Evolutionary conservation across 2,329 filamentous ascomycete genomes (phyloP).

Genomic region (Ophiostoma montium): DNA sequence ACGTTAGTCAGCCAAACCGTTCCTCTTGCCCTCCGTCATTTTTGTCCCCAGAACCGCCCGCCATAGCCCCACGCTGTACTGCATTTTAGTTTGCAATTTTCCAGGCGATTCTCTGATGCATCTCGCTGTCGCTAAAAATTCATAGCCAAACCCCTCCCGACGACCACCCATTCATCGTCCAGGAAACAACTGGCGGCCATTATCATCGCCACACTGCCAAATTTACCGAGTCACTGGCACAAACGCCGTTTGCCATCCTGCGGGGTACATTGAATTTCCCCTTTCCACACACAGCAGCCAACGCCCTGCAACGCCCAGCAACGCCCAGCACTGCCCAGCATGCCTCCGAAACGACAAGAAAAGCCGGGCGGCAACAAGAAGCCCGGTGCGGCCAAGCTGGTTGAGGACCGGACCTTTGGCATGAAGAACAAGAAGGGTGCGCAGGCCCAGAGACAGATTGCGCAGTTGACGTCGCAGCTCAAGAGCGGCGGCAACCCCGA

Average conservation of each 20-base stretch:
- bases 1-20: neutral
- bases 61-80: constrained; percentile 4
- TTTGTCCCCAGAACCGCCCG: constrained; percentile 3
- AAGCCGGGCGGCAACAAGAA: constrained; percentile 40
- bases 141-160: constrained; percentile 1
- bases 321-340: constrained; percentile 44
- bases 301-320: constrained; percentile 60
- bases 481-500: constrained; percentile 67
- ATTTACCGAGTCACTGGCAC: neutral
- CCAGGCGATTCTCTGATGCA: neutral
- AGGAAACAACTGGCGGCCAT: neutral
- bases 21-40: constrained; percentile 3
- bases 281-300: neutral
- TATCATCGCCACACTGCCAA: neutral
- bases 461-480: constrained; percentile 62
- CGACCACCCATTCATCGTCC: neutral
- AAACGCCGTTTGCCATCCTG: neutral
- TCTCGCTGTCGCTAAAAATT: constrained; percentile 2
- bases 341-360: constrained; percentile 57
- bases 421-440: constrained; percentile 99
- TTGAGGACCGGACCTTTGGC: constrained; percentile 94
- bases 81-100: constrained; percentile 1
- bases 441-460: constrained; percentile 79
- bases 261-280: neutral
- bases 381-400: constrained; percentile 41